Evolutionary conservation across 129 eudicot species (phyloP).

Genomic region (Helichrysum umbraculigerum): DNA sequence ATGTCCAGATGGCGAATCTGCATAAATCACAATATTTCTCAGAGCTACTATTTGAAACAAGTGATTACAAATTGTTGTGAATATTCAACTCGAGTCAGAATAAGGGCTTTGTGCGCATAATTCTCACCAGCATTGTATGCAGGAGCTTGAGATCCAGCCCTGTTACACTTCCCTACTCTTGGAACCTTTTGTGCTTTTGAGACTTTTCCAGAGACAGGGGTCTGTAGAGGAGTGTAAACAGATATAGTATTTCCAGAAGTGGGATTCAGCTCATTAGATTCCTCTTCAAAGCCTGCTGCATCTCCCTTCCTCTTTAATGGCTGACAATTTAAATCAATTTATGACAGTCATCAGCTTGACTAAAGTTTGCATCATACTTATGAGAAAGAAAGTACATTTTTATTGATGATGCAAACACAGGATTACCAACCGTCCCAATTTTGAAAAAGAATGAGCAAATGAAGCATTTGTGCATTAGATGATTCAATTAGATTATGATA

Average conservation of each 20-base stretch:
- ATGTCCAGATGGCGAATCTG: slow-evolving; percentile 89
- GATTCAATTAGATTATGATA: neutral
- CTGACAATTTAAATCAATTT: slow-evolving; percentile 25
- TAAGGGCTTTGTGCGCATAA: neutral
- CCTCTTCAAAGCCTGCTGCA: slow-evolving; percentile 50
- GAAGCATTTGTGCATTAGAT: slow-evolving; percentile 12
- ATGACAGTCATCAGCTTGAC: slow-evolving; percentile 2
- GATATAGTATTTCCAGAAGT: slow-evolving; percentile 49
- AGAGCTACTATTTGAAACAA: slow-evolving; percentile 12
- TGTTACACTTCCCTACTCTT: slow-evolving; percentile 61
- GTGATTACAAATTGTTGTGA: slow-evolving; percentile 4
- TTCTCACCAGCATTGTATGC: slow-evolving; percentile 64
- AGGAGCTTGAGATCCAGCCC: slow-evolving; percentile 63
- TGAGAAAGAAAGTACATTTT: neutral
- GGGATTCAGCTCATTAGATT: slow-evolving; percentile 44
- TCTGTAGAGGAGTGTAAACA: slow-evolving; percentile 51
- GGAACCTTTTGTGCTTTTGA: slow-evolving; percentile 58
- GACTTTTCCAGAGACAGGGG: slow-evolving; percentile 66
- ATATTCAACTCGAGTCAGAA: neutral
- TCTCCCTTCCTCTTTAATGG: slow-evolving; percentile 74
- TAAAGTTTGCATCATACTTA: neutral
- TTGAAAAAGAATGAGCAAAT: slow-evolving; percentile 1
- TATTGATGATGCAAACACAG: slow-evolving; percentile 9
- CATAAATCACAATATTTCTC: slow-evolving; percentile 16
- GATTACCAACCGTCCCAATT: slow-evolving; percentile 9